A percentile compares a stretch with the other conserved stretches of the same genome.
These are phyloP conservation scores for Chloroidium sp. DNA, from an alignment of 163 green algal species.

Conservation along the genomic window DNA sequence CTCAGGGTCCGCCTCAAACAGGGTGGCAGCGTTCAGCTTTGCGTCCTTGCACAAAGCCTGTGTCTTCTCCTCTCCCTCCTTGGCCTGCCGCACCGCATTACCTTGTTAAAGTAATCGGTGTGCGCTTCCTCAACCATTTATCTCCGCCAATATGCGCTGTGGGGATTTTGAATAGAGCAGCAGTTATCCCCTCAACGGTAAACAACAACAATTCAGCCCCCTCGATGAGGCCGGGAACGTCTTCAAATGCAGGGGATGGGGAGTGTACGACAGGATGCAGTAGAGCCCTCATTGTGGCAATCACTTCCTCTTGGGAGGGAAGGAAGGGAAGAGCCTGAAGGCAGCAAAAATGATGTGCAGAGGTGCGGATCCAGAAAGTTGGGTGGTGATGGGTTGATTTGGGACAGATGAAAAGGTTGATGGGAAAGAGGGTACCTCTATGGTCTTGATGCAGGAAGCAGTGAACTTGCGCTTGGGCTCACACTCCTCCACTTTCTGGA, in stretches of 20 bases:
- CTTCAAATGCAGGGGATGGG: no score
- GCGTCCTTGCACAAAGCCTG: slow-evolving; percentile 16
- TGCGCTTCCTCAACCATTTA: not conserved
- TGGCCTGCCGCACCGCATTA: slow-evolving; percentile 7
- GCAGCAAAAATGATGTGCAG: not conserved
- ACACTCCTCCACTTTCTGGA: slow-evolving; percentile 36
- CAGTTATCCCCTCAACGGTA: no score
- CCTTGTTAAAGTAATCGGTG: not conserved
- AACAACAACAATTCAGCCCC: no score
- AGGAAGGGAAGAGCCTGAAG: no score
- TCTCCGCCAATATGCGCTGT: not conserved
- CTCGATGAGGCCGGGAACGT: no score
- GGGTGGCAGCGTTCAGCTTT: slow-evolving; percentile 22
- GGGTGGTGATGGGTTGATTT: no score
- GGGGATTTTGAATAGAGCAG: no score
- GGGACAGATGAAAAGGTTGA: not conserved
- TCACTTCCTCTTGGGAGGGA: no score
- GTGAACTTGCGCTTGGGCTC: slow-evolving; percentile 53
- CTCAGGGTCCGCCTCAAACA: slow-evolving; percentile 55
- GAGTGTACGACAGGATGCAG: no score
- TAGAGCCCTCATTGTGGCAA: no score
- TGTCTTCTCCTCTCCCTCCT: slow-evolving; percentile 29
- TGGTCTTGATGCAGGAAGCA: slow-evolving; percentile 33
- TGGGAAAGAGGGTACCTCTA: not conserved
- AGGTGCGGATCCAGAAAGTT: not conserved